These are phyloP conservation scores for Lindgomyces ingoldianus DNA, from an alignment of 495 filamentous ascomycete genomes.

Conservation along the genomic window DNA sequence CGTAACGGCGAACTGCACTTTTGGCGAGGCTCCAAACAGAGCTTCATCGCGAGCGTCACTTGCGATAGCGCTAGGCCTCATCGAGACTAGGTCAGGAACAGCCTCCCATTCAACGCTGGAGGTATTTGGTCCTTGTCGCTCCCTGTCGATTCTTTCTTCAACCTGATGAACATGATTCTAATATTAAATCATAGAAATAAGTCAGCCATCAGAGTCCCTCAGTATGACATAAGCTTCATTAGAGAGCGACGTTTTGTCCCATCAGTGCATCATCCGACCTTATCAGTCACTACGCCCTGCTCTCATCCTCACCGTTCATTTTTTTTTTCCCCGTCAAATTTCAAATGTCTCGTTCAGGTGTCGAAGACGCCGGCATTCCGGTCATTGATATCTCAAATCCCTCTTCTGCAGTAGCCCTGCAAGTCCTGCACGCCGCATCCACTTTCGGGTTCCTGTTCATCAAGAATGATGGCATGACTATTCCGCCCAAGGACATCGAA, in stretches of 20 bases:
- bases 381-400: conserved; percentile 71
- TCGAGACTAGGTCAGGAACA: background rate
- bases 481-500: conserved; percentile 67
- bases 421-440: conserved; percentile 76
- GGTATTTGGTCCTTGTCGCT: background rate
- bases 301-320: background rate
- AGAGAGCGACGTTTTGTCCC: no score
- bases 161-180: no score
- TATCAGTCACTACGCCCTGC: background rate
- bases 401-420: conserved; percentile 60
- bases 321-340: background rate
- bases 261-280: background rate
- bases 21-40: background rate
- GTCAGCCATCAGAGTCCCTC: no score
- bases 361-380: conserved; percentile 59
- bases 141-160: no score
- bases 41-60: background rate
- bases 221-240: no score
- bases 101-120: background rate
- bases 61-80: background rate
- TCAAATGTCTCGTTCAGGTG: conserved; percentile 45
- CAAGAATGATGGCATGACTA: conserved; percentile 63
- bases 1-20: background rate
- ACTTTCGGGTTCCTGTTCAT: conserved; percentile 89
- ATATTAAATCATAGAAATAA: no score